Evolutionary conservation across 2,329 filamentous ascomycete genomes (phyloP).

Genomic region (Trichoderma atrobrunneum): DNA sequence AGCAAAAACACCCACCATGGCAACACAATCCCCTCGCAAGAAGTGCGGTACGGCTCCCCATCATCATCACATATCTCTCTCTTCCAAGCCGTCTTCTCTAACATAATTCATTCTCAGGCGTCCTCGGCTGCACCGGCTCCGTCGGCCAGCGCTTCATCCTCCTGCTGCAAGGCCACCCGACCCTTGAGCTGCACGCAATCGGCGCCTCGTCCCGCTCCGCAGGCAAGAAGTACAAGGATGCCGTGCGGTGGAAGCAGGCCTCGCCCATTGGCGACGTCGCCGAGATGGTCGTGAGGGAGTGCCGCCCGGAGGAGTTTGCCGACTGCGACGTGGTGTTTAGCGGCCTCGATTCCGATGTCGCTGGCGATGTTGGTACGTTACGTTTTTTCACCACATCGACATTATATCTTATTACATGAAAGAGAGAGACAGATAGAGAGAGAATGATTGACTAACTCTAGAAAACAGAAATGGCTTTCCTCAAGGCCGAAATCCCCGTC

Average conservation of each 20-base stretch:
- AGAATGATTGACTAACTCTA: neutral
- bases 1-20: neutral
- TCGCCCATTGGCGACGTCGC: neutral
- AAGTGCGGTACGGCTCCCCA: conserved; percentile 52
- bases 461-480: conserved; percentile 1
- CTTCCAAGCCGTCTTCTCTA: neutral
- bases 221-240: conserved; percentile 11
- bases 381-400: too few relatives aligned
- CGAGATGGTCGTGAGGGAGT: conserved; percentile 9
- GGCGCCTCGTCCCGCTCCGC: conserved; percentile 11
- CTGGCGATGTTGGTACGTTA: conserved; percentile 8
- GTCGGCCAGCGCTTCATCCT: conserved; percentile 14
- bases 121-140: conserved; percentile 13
- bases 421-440: neutral
- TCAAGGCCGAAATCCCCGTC: conserved; percentile 12
- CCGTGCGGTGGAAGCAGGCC: conserved; percentile 8
- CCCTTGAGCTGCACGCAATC: conserved; percentile 3
- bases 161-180: conserved; percentile 11
- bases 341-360: conserved; percentile 10
- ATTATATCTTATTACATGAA: too few relatives aligned
- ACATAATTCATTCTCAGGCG: conserved; percentile 39
- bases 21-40: conserved; percentile 45
- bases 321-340: conserved; percentile 15
- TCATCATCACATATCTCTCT: neutral
- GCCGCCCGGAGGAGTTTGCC: neutral